Base-by-base conservation (phyloP, 208 protist species). In the Crithidia fasciculata region DNA sequence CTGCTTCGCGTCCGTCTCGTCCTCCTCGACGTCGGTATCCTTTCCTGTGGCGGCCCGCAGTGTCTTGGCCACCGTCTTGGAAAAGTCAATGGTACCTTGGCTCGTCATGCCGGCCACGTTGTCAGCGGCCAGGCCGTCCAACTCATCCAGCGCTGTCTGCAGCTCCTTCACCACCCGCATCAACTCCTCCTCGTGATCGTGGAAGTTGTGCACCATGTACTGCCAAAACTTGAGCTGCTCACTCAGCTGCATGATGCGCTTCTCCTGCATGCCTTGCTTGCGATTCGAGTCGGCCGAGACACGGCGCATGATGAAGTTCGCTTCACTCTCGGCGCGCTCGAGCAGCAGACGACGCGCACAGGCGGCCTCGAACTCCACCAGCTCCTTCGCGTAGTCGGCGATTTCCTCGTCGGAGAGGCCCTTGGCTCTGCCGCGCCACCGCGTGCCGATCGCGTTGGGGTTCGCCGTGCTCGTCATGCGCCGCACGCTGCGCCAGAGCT, bases 191-290 rank as follows among this genome's bases (percentile, higher is more conserved):
- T 96, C 90, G 74, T 96, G 92, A 72, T 96, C 92, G 78, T 96
- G 92, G 66, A 96, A 96, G 83, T 96, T 95, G 71, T 95, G 92
- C 28, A 96, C 92, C 90, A 96, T 95, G 79, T 96, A 96, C 76
- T 96, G 92, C 90, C 92, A 96, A 56, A 96, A 96, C 68, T 96
- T 96, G 41, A 96, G 82, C 83, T 96, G 92, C 78, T 96, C 92
- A 50, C 80, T 81, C 15, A 96, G 82, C 76, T 96, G 90, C 56
- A 81, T 68, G 57, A 96, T 86, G 57, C 88, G 87, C 56, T 86
- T 82, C 78, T 96, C 92, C 70, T 96, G 92, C 92, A 96, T 96
- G 50, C 92, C 92, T 69, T 96, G 92, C 72, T 89, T 85, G 16
- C 84, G 81, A 76, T 90, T 93, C 4, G 88, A 90, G 73, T 96